Conservation (phyloP, 2,329 filamentous ascomycete genomes). For the Botrytis pseudocinerea region DNA sequence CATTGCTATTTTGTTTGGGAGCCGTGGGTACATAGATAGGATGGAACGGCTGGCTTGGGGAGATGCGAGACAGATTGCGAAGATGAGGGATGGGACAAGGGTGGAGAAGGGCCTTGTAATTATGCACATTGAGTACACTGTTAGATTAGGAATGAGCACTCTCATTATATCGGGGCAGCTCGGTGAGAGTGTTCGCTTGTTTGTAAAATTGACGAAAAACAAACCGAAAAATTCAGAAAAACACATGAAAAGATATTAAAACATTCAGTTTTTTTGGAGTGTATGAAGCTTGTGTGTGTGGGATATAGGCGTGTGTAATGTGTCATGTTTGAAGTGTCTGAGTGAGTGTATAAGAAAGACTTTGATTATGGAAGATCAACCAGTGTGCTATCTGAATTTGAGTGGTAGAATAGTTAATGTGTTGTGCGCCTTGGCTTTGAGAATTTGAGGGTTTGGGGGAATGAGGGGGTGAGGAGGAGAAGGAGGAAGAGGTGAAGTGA, state of each 20-base stretch:
- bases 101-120: not conserved
- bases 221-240: not conserved
- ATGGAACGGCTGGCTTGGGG: not conserved
- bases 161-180: not conserved
- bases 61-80: not conserved
- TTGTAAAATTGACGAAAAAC: not conserved
- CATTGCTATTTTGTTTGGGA: not conserved
- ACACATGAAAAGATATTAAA: not conserved
- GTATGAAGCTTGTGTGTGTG: not conserved
- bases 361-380: not conserved
- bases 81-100: not conserved
- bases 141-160: slow-evolving; percentile 3
- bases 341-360: not conserved
- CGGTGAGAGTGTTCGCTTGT: not conserved
- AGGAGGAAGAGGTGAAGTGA: not conserved
- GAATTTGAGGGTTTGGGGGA: not conserved
- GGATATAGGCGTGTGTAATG: too few relatives aligned
- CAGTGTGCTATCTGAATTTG: not conserved
- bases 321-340: not conserved
- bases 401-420: not conserved
- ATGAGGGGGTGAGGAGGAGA: not conserved
- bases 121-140: not conserved
- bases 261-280: not conserved
- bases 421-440: too few relatives aligned
- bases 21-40: not conserved